phyloP scores from a whole-genome alignment of 495 filamentous ascomycete genomes.

The Aspergillus homomorphus region DNA sequence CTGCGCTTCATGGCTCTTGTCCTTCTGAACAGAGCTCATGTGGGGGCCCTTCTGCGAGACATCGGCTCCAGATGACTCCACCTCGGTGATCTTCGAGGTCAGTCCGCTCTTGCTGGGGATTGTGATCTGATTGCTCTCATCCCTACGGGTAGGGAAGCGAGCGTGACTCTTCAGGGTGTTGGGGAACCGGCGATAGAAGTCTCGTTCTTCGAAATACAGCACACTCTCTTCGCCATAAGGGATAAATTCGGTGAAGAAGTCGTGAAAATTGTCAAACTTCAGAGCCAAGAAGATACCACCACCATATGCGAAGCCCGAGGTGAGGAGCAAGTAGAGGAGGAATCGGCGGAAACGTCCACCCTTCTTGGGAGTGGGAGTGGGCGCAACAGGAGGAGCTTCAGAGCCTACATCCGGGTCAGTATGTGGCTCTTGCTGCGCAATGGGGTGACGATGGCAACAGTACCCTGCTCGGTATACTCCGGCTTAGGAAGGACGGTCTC shows the following conservation, averaged over 20 bases:
- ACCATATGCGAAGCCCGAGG: constrained; percentile 74
- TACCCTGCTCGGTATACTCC: constrained; percentile 45
- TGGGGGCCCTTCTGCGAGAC: constrained; percentile 45
- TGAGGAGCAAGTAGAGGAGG: constrained; percentile 66
- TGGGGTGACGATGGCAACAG: constrained; percentile 28
- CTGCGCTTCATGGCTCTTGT: constrained; percentile 22
- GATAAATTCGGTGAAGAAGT: constrained; percentile 97
- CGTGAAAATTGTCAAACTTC: constrained; percentile 95
- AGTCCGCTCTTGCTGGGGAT: constrained; percentile 84
- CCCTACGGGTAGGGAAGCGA: constrained; percentile 44
- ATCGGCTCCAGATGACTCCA: constrained; percentile 43
- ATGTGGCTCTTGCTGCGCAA: constrained; percentile 12
- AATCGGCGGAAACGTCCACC: constrained; percentile 74
- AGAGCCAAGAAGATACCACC: constrained; percentile 89
- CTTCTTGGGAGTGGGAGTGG: constrained; percentile 56
- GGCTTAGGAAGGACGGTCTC: constrained; percentile 58
- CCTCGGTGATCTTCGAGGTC: constrained; percentile 72
- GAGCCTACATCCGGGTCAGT: constrained; percentile 19
- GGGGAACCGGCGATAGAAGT: constrained; percentile 89
- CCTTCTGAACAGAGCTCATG: constrained; percentile 40
- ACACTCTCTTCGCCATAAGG: constrained; percentile 94
- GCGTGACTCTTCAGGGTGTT: constrained; percentile 55
- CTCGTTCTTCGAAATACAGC: constrained; percentile 94
- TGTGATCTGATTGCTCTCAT: constrained; percentile 68
- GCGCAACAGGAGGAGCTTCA: constrained; percentile 30